Evolutionary conservation across 75 land plant genomes (phyloP), one percentile per base, ranked within the genome.

Genomic region (Cupressus sempervirens): DNA sequence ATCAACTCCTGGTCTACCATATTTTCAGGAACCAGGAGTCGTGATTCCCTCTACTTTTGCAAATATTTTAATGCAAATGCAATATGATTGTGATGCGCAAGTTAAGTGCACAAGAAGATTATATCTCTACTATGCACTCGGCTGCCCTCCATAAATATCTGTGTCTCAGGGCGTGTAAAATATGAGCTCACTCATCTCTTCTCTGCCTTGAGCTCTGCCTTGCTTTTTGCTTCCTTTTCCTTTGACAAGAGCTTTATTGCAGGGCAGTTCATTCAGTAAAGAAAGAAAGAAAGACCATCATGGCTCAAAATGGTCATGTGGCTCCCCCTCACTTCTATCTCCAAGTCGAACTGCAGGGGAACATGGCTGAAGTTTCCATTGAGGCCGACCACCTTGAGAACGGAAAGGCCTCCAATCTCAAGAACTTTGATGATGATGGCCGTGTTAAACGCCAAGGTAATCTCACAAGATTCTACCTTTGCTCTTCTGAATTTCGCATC

Each of bases 391-490:
- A 6, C 7, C 10, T 76, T 9, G 80, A 76, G 41, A 45, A 50
- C 29, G 83, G 83, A 54, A 82, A 82, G 18, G 3, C 36, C 0
- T 32, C 62, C 7, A 83, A 15, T 41, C 86, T 85, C 74, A 85
- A 91, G 43, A 89, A 84, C 86, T 88, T 86, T 79, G 93, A 92
- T 81, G 93, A 92, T 84, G 93, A 92, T 86, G 92, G 93, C 72
- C 86, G 90, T 11, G 83, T 79, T 54, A 88, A 89, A 56, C 84
- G 93, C 41, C 86, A 88, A n/a, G 91, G 91, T 88, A 85, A n/a
- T n/a, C n/a, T 38, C 40, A 70, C 74, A n/a, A n/a, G n/a, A n/a
- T 45, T 45, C 40, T 45, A 45, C 8, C 48, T 45, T 45, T 45
- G 48, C 7, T 45, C 7, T 45, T 45, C 48, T 45, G 7, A 45